Evolutionary conservation across 2,329 filamentous ascomycete species (phyloP).

Genomic region (Onygena corvina): DNA sequence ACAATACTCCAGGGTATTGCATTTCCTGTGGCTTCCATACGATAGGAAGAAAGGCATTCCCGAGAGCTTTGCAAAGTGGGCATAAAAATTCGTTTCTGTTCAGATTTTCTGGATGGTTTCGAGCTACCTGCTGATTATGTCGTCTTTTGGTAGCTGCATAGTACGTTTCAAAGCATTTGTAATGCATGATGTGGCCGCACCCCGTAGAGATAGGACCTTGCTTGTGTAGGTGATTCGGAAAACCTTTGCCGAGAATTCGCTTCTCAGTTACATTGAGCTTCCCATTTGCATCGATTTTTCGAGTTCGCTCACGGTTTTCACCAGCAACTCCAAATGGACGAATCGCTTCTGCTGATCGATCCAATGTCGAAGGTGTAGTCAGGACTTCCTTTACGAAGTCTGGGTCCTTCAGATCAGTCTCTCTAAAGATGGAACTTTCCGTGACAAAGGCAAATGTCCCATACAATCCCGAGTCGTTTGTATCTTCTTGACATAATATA

Average conservation of each 20-base stretch:
- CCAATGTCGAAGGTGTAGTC: constrained; percentile 66
- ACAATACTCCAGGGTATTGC: constrained; percentile 61
- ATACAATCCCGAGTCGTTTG: constrained; percentile 75
- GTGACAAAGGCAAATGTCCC: constrained; percentile 86
- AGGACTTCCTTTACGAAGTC: constrained; percentile 77
- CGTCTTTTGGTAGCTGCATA: constrained; percentile 70
- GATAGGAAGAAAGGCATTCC: constrained; percentile 87
- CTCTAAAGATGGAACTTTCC: constrained; percentile 72
- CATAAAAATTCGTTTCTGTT: constrained; percentile 83
- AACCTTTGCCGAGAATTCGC: constrained; percentile 80
- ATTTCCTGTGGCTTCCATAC: constrained; percentile 91
- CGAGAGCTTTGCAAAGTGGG: constrained; percentile 88
- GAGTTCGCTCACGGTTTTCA: constrained; percentile 66
- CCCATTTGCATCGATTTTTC: constrained; percentile 63
- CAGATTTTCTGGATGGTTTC: constrained; percentile 79
- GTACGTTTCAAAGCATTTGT: constrained; percentile 85
- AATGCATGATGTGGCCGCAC: constrained; percentile 98
- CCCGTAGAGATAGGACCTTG: constrained; percentile 75
- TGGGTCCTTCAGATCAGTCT: constrained; percentile 69
- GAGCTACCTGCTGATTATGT: constrained; percentile 83
- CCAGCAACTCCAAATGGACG: constrained; percentile 84
- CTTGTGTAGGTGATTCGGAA: constrained; percentile 54
- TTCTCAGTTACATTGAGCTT: constrained; percentile 60
- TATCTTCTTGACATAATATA: constrained; percentile 93
- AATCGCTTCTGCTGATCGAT: constrained; percentile 68